Evolutionary conservation across 2,329 filamentous ascomycete genomes (phyloP).

Genomic region (Didymella arachidicola): DNA sequence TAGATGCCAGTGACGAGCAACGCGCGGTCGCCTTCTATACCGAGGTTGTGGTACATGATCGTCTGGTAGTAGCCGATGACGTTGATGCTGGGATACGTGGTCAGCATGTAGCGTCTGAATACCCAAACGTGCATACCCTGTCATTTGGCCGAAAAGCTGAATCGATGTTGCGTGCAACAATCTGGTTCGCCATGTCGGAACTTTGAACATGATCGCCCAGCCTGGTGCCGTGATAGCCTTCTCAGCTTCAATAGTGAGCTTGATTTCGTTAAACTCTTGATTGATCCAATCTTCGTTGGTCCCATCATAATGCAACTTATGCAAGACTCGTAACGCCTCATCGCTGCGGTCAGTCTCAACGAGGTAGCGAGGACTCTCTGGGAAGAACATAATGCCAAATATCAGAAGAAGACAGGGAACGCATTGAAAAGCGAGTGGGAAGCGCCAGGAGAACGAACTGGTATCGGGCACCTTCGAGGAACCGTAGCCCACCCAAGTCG

Average conservation of each 20-base stretch:
- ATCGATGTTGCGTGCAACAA: conserved; percentile 68
- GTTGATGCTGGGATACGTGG: conserved; percentile 50
- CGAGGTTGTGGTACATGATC: conserved; percentile 65
- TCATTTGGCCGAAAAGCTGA: conserved; percentile 72
- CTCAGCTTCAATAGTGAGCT: conserved; percentile 67
- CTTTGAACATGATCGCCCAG: conserved; percentile 66
- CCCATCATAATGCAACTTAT: conserved; percentile 63
- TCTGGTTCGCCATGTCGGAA: conserved; percentile 66
- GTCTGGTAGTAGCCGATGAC: conserved; percentile 70
- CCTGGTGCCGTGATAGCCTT: conserved; percentile 61
- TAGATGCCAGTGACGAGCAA: conserved; percentile 68
- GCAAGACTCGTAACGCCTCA: conserved; percentile 57
- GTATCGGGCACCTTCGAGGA: conserved; percentile 46
- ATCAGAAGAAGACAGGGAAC: conserved; percentile 56
- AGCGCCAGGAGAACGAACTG: conserved; percentile 53
- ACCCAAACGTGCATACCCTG: conserved; percentile 51
- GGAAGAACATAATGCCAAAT: conserved; percentile 54
- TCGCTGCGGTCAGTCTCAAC: conserved; percentile 62
- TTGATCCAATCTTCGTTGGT: conserved; percentile 65
- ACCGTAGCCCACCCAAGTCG: conserved; percentile 61
- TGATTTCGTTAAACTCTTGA: conserved; percentile 67
- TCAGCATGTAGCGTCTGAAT: conserved; percentile 11
- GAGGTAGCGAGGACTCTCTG: conserved; percentile 49
- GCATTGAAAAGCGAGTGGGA: conserved; percentile 58
- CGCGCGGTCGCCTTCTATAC: conserved; percentile 62